Evolutionary conservation across 768 basidiomycete genomes (phyloP).

Genomic region (Saitozyma sp.): DNA sequence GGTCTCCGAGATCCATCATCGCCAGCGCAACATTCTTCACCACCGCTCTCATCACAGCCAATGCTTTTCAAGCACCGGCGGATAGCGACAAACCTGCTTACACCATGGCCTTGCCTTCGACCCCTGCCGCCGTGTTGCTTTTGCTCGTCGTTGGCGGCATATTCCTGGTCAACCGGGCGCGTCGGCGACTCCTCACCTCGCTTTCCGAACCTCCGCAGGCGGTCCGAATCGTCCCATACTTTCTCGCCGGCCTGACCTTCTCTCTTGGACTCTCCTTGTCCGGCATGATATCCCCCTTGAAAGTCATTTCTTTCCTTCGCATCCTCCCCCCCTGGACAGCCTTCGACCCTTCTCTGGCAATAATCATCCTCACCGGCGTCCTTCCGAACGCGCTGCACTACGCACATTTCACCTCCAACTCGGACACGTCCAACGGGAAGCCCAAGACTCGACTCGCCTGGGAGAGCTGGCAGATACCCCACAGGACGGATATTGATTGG

Average conservation of each 20-base stretch:
- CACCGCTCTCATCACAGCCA: slow-evolving; percentile 44
- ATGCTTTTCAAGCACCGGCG: slow-evolving; percentile 11
- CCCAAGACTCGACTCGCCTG: slow-evolving; percentile 18
- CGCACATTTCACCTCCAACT: no score
- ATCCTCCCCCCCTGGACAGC: slow-evolving; percentile 24
- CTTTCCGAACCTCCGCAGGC: no score
- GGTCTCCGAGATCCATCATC: slow-evolving; percentile 50
- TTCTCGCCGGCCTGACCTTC: slow-evolving; percentile 46
- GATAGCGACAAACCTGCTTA: no score
- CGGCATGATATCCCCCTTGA: slow-evolving; percentile 51
- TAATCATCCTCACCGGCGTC: slow-evolving; percentile 52
- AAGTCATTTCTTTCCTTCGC: slow-evolving; percentile 50
- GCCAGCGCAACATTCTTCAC: slow-evolving; percentile 48
- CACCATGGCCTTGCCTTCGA: no score
- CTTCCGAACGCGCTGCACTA: slow-evolving; percentile 48
- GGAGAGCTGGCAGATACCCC: slow-evolving; percentile 42
- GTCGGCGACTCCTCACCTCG: not conserved
- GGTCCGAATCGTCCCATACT: slow-evolving; percentile 18
- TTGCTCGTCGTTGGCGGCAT: slow-evolving; percentile 5
- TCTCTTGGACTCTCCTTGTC: slow-evolving; percentile 48
- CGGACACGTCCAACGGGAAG: slow-evolving; percentile 4
- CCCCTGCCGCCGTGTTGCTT: no score
- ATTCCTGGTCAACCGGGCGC: not conserved
- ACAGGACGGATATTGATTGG: slow-evolving; percentile 30
- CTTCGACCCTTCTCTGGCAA: slow-evolving; percentile 52